Base-by-base conservation (phyloP, 208 protist genomes). In the Leishmania lainsoni region DNA sequence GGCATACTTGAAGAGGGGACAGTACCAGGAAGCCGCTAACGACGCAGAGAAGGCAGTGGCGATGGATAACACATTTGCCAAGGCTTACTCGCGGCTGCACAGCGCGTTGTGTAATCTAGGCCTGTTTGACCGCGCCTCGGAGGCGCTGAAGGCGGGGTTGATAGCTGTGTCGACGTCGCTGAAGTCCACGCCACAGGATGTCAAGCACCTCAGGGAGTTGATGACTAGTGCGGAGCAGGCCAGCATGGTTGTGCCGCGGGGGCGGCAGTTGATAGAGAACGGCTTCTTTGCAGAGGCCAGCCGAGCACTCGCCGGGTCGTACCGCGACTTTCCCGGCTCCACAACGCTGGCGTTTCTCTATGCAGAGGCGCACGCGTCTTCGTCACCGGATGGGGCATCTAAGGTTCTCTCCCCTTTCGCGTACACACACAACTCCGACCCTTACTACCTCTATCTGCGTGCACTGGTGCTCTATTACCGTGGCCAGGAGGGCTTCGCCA, bases 1-100 rank as follows among this genome's bases (percentile, higher is more conserved):
- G 54, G 92, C 90, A 72, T 96, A 97, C 85, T 81, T 95, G 42
- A 87, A 95, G 69, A 81, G 89, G 61, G 80, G 80, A 0, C 84
- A 95, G 54, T 94, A 90, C 80, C 65, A 81, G 14, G 75, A 86
- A 42, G 94, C 93, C 12, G 78, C 84, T 12, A 74, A 76, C 12
- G 94, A 99, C 71, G 95, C 94, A 12, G 83, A 88, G 49, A 90
- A 84, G 65, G 92, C 95, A 3, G 87, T 98, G 12, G 84, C 88
- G 26, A 86, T 98, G 22, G 93, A 99, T 72, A 80, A 69, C 29
- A 89, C 86, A 20, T 98, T 98, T 72, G 73, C 83, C 20, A 97
- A 96, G 81, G 96, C 91, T n/a, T 98, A 98, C 77, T 90, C 92
- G 35, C 91, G 97, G 39, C 86, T 97, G 79, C 91, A 95, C 86